Evolutionary conservation across 2,329 filamentous ascomycete species (phyloP).

Genomic region (Raffaelea arxii): DNA sequence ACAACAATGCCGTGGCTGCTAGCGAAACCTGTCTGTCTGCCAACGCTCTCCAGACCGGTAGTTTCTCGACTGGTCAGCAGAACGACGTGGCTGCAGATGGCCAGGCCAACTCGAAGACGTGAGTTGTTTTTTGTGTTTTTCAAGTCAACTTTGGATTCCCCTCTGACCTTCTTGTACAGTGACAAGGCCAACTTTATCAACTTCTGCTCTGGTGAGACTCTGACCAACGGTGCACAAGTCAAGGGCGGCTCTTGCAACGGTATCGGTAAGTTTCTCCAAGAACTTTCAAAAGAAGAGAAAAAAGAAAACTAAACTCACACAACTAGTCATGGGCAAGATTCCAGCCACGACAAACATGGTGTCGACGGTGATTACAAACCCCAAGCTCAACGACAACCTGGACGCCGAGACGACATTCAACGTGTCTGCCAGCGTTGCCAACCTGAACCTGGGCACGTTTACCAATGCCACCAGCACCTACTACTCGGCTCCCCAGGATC

Average conservation of each 20-base stretch:
- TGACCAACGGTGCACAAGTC: constrained; percentile 54
- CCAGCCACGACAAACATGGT: constrained; percentile 47
- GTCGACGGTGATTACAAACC: constrained; percentile 43
- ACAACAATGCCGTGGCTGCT: constrained; percentile 14
- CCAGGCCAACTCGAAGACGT: constrained; percentile 44
- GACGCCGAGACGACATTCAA: constrained; percentile 38
- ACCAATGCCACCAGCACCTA: constrained; percentile 52
- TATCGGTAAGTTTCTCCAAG: constrained; percentile 35
- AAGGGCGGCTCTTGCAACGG: constrained; percentile 54
- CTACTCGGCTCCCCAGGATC: constrained; percentile 50
- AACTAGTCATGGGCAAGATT: constrained; percentile 53
- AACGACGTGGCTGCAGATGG: constrained; percentile 28
- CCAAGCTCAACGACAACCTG: constrained; percentile 40
- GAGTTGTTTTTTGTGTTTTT: too few species aligned
- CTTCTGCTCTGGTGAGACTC: constrained; percentile 43
- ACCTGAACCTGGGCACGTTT: constrained; percentile 48
- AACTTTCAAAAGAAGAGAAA: neutral
- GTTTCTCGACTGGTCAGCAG: constrained; percentile 36
- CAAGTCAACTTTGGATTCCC: too few species aligned
- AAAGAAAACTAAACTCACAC: too few species aligned
- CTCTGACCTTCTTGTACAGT: constrained; percentile 27
- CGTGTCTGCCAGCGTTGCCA: constrained; percentile 41
- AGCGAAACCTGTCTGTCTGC: constrained; percentile 27
- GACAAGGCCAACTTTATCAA: constrained; percentile 55
- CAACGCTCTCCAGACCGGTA: constrained; percentile 39